These are phyloP conservation scores for Solanum hybrid DNA, from an alignment of 305 asterid species.

Conservation along the genomic window DNA sequence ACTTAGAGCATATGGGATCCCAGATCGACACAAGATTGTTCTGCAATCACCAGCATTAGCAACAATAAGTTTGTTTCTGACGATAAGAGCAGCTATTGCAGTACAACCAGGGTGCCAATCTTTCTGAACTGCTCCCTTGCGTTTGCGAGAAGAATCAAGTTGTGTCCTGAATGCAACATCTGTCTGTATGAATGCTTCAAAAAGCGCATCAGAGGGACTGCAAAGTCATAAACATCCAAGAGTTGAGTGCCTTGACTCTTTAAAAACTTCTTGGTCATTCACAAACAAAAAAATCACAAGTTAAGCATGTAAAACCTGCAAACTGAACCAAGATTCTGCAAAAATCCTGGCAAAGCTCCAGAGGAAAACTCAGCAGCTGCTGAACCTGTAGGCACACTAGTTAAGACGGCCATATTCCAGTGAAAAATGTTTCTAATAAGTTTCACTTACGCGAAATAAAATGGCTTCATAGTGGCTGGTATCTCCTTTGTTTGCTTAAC, in stretches of 20 bases:
- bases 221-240: not conserved
- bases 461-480: not conserved
- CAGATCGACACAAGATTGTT: conserved; percentile 66
- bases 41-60: conserved; percentile 97
- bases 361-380: conserved; percentile 95
- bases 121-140: conserved; percentile 49
- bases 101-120: conserved; percentile 93
- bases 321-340: conserved; percentile 37
- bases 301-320: conserved; percentile 33
- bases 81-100: conserved; percentile 59
- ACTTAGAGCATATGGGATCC: conserved; percentile 62
- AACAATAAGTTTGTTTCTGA: conserved; percentile 57
- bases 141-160: conserved; percentile 36
- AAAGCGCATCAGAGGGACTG: conserved; percentile 68
- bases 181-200: conserved; percentile 63
- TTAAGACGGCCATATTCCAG: not conserved
- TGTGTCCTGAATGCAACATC: conserved; percentile 69
- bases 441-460: not conserved
- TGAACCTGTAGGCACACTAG: conserved; percentile 44
- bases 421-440: not conserved
- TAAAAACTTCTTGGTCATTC: not conserved
- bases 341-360: conserved; percentile 76
- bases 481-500: not conserved
- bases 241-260: not conserved
- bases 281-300: not conserved